phyloP scores from a whole-genome alignment of 176 grass and related monocot species.

The Neostapfia colusana region DNA sequence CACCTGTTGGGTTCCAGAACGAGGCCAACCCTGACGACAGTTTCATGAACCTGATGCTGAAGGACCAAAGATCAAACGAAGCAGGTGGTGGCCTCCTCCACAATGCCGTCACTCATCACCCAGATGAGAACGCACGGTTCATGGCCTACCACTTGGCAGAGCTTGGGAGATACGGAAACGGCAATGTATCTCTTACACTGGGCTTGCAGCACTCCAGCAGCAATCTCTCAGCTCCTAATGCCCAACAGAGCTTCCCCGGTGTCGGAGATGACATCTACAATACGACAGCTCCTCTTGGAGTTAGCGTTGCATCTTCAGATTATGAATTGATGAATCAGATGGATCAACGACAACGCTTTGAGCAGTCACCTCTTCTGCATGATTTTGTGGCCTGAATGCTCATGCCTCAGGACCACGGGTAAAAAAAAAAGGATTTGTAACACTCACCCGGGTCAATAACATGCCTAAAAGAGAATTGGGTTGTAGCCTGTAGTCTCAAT shows the following conservation, averaged over 20 bases:
- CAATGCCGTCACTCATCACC: slow-evolving; percentile 34
- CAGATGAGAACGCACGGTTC: slow-evolving; percentile 50
- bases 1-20: slow-evolving; percentile 54
- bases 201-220: slow-evolving; percentile 73
- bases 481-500: slow-evolving; percentile 72
- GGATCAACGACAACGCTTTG: slow-evolving; percentile 64
- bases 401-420: slow-evolving; percentile 32
- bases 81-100: slow-evolving; percentile 52
- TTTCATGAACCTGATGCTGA: slow-evolving; percentile 94
- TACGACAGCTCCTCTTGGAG: slow-evolving; percentile 50
- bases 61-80: slow-evolving; percentile 52
- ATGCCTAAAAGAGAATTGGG: slow-evolving; percentile 60
- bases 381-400: slow-evolving; percentile 94
- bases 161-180: slow-evolving; percentile 60
- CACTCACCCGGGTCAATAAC: slow-evolving; percentile 67
- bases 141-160: slow-evolving; percentile 73
- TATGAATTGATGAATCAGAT: slow-evolving; percentile 59
- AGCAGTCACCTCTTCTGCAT: slow-evolving; percentile 72
- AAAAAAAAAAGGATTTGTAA: slow-evolving; percentile 40
- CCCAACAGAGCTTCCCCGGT: slow-evolving; percentile 56
- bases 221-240: slow-evolving; percentile 49
- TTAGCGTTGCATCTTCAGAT: slow-evolving; percentile 39
- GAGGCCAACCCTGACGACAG: slow-evolving; percentile 61
- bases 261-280: slow-evolving; percentile 68
- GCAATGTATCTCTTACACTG: slow-evolving; percentile 77